Evolutionary conservation across 2,329 filamentous ascomycete genomes (phyloP).

Genomic region (Talaromyces albobiverticillius): DNA sequence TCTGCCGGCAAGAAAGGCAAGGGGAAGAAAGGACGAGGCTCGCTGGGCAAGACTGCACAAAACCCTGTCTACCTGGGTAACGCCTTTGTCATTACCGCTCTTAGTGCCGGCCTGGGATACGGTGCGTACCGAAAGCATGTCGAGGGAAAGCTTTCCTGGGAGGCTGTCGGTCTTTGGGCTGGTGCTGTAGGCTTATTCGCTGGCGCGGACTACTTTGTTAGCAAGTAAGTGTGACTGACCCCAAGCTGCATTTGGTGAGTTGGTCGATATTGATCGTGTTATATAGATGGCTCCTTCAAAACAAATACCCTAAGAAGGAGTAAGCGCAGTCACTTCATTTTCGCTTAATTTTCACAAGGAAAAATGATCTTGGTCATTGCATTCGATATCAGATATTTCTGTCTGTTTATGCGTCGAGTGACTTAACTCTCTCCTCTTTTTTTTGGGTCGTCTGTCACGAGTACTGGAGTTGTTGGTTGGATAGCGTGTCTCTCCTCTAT

Average conservation of each 20-base stretch:
- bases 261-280: not conserved
- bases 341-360: not conserved
- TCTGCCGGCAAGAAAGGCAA: constrained; percentile 26
- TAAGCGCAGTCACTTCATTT: no score
- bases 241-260: not conserved
- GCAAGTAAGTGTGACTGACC: constrained; percentile 45
- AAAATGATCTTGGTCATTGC: not conserved
- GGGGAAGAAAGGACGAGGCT: constrained; percentile 30
- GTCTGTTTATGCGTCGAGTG: not conserved
- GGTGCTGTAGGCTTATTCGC: constrained; percentile 45
- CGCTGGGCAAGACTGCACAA: constrained; percentile 38
- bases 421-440: constrained; percentile 8
- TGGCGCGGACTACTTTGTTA: constrained; percentile 47
- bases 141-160: constrained; percentile 45
- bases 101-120: constrained; percentile 43
- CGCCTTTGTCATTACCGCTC: constrained; percentile 40
- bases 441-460: not conserved
- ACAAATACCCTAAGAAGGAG: constrained; percentile 48
- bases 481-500: constrained; percentile 26
- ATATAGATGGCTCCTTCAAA: constrained; percentile 50
- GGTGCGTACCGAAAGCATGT: constrained; percentile 48
- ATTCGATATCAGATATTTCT: not conserved
- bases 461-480: constrained; percentile 14
- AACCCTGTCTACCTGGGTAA: constrained; percentile 50
- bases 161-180: constrained; percentile 41